Evolutionary conservation across 2,329 filamentous ascomycete genomes (phyloP).

Genomic region (Niveomyces coronatus): DNA sequence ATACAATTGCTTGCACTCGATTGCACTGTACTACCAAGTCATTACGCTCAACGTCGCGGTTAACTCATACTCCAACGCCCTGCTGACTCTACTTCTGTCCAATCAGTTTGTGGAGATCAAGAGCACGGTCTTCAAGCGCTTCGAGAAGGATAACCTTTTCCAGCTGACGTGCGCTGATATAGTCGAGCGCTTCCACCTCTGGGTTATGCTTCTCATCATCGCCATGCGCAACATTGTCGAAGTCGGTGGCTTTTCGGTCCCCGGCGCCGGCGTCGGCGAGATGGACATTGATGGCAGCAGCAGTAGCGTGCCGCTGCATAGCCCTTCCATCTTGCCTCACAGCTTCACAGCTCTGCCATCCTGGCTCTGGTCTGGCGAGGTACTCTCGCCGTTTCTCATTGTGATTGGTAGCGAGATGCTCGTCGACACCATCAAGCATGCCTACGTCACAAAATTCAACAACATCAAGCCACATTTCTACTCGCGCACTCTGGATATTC

Average conservation of each 20-base stretch:
- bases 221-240: conserved; percentile 94
- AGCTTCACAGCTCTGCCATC: conserved; percentile 85
- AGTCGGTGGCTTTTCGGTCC: conserved; percentile 69
- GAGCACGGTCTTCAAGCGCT: conserved; percentile 94
- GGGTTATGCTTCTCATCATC: conserved; percentile 95
- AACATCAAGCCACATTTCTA: conserved; percentile 90
- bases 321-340: conserved; percentile 69
- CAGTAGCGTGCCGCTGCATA: conserved; percentile 48
- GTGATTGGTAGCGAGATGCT: conserved; percentile 95
- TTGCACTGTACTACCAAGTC: conserved; percentile 90
- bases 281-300: conserved; percentile 37
- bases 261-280: conserved; percentile 39
- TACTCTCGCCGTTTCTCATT: conserved; percentile 84
- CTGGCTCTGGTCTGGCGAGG: conserved; percentile 68
- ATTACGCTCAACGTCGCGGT: conserved; percentile 97
- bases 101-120: conserved; percentile 99
- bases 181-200: conserved; percentile 93
- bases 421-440: conserved; percentile 94
- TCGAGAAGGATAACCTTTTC: conserved; percentile 96
- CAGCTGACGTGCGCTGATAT: conserved; percentile 94
- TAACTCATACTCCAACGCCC: conserved; percentile 94
- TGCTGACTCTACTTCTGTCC: conserved; percentile 83
- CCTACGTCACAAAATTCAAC: conserved; percentile 98
- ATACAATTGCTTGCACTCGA: conserved; percentile 82
- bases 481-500: conserved; percentile 77